Evolutionary conservation across 208 protist genomes (phyloP), one percentile per base, ranked within the genome.

Genomic region (Acanthamoeba castellanii): DNA sequence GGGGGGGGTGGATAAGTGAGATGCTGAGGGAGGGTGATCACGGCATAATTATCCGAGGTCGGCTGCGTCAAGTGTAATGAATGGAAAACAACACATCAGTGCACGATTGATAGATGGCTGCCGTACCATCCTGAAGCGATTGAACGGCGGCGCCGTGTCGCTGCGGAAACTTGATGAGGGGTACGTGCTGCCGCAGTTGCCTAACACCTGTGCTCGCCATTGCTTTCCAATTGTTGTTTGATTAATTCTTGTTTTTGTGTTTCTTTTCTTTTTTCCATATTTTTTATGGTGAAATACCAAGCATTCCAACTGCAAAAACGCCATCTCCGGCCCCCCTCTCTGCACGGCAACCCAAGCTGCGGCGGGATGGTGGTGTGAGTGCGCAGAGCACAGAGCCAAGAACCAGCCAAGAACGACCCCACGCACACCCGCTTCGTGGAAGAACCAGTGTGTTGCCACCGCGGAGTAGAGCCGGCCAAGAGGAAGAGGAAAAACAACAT

Each of bases 141-240:
- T 76, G 68, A 52, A 47, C 30, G 6, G 27, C 52, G 22, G 50
- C 81, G n/a, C 81, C 81, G 22, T 88, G 81, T 45, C 81, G 42
- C 52, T 88, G 81, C 14, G 81, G 81, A 34, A 88, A 88, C 30
- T 88, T 88, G 50, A 88, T 88, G 14, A 88, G 9, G 50, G 81
- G 81, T 0, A 88, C 32, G 50, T 88, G 81, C 81, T 13, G 81
- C 5, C 81, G 81, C 81, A 88, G 22, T 88, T 88, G 81, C 30
- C 50, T 55, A 18, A 64, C 34, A 0, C 30, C 11, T 18, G 37
- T 25, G 32, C 50, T 87, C 78, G 78, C 55, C 78, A 87, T 87
- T 78, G 13, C 25, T 72, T 72, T 34, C 8, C 9, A 27, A 9
- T 30, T 34, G 1, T 72, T 30, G 16, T 34, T 34, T 72, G 5